These are phyloP conservation scores for Mycena olivaceomarginata DNA, from an alignment of 768 basidiomycete genomes.

Conservation along the genomic window DNA sequence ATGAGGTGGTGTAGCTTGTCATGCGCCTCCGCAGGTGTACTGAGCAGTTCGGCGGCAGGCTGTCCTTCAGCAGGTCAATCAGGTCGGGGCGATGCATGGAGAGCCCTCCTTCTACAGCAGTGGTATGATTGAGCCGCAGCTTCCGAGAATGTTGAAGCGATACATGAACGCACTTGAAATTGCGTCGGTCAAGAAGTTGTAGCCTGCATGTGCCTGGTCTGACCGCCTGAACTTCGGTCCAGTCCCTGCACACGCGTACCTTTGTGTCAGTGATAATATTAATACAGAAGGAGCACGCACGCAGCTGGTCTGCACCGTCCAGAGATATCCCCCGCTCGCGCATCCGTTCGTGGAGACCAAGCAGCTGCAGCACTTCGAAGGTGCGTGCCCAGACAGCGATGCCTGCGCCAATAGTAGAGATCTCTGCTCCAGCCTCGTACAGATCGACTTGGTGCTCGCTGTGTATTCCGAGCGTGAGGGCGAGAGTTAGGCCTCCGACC, in stretches of 20 bases:
- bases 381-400: slow-evolving; percentile 28
- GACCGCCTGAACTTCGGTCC: slow-evolving; percentile 32
- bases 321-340: slow-evolving; percentile 23
- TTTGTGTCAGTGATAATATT: slow-evolving; percentile 21
- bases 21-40: slow-evolving; percentile 22
- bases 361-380: slow-evolving; percentile 28
- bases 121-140: slow-evolving; percentile 23
- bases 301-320: slow-evolving; percentile 26
- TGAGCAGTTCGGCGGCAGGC: slow-evolving; percentile 25
- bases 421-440: slow-evolving; percentile 32
- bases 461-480: slow-evolving; percentile 25
- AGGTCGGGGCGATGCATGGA: slow-evolving; percentile 31
- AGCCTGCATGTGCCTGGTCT: slow-evolving; percentile 23
- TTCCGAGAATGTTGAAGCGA: slow-evolving; percentile 24
- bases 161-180: slow-evolving; percentile 29
- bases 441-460: slow-evolving; percentile 26
- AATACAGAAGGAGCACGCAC: slow-evolving; percentile 25
- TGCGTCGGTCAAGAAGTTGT: slow-evolving; percentile 31
- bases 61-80: slow-evolving; percentile 30
- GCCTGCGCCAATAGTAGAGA: slow-evolving; percentile 29
- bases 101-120: slow-evolving; percentile 29
- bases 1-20: slow-evolving; percentile 16
- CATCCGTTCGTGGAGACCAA: slow-evolving; percentile 29
- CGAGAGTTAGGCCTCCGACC: slow-evolving; percentile 30
- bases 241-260: slow-evolving; percentile 19